Evolutionary conservation across 495 filamentous ascomycete species (phyloP), one percentile per base, ranked within the genome.

Genomic region (Trichoderma erinaceum): DNA sequence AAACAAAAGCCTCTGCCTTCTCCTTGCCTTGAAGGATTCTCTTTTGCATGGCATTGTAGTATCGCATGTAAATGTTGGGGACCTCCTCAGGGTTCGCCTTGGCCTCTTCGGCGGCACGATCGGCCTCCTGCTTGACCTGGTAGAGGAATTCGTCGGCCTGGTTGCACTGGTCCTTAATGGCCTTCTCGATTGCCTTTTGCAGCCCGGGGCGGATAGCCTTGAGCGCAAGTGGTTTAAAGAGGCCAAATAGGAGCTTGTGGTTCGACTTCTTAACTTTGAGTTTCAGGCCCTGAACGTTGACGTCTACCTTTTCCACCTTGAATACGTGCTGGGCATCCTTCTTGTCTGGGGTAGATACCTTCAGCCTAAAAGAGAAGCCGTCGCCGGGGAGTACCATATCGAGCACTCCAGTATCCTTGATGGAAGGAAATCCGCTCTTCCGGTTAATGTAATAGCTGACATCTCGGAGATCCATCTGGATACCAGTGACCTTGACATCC

Each of bases 381-480:
- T 88, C 84, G 64, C 96, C 95, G 44, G 89, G 91, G 63, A 99
- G 85, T 78, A 91, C 88, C 75, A 99, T 89, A 73, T 98, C 92
- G 82, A 91, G 91, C 38, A 99, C 79, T 79, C 95, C 95, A 4
- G 85, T 90, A 73, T 99, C 95, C 63, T 87, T 93, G 75, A 99
- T 82, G 15, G 90, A 86, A 3, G 94, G 96, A 83, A 97, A 97
- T 56, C 96, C 96, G 75, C 96, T 83, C 84, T 99, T 99, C 80
- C 89, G 90, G 79, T 96, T 93, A 81, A 99, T 84, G 77, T 97
- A 94, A 82, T 96, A 99, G 81, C 89, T 90, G 65, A 99, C 90
- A 77, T 98, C 95, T 70, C 85, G 82, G 72, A 94, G 77, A 69
- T 93, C 91, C 84, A 90, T 90, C 80, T 99, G 95, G 65, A 98